Base-by-base conservation (phyloP, 306 rosid genomes). In the Pachyrhizus erosus region DNA sequence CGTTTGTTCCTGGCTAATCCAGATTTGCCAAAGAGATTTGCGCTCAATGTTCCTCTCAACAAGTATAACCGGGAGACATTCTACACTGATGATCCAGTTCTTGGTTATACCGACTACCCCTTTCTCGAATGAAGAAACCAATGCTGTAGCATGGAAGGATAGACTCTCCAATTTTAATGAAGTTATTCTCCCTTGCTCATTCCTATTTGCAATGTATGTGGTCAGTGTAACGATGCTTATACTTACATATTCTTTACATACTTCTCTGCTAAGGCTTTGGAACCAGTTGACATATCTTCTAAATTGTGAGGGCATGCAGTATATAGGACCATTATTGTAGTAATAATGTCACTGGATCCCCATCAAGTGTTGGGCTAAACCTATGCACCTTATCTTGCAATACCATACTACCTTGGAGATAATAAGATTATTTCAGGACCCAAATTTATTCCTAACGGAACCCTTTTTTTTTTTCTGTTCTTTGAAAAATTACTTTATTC, bases 61-160 rank as follows among this genome's bases (percentile, higher is more conserved):
- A 89, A 84, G 87, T 90, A 92, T 75, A 51, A 76, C 0, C 26
- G 90, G 15, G 77, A 74, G 1, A 92, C 92, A 6, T 90, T 92
- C 61, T 90, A 87, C 65, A 14, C 0, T 21, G 6, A 64, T 42
- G 97, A 90, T 77, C 97, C 96, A 0, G 66, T 87, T 43, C 0
- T 88, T 43, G 93, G 97, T 34, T 94, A 92, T 81, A 88, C 75
- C 3, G 98, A 92, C 72, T 89, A 94, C 52, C 91, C 94, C 46
- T 88, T 90, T 87, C 89, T 94, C 15, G 85, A 88, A 34, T n/a
- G 57, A 51, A 2, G 23, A 51, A 2, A 5, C 57, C 23, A 51
- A n/a, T 20, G 57, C 10, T 51, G 57, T 51, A 7, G 23, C 10
- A n/a, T 51, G 23, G 9, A 34, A 34, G 39, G 39, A 7, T 34